Percentiles rank a stretch among this genome's conserved stretches.
Conservation (phyloP, 1,139 yeast species). For the Suhomyces ambrosiae region DNA sequence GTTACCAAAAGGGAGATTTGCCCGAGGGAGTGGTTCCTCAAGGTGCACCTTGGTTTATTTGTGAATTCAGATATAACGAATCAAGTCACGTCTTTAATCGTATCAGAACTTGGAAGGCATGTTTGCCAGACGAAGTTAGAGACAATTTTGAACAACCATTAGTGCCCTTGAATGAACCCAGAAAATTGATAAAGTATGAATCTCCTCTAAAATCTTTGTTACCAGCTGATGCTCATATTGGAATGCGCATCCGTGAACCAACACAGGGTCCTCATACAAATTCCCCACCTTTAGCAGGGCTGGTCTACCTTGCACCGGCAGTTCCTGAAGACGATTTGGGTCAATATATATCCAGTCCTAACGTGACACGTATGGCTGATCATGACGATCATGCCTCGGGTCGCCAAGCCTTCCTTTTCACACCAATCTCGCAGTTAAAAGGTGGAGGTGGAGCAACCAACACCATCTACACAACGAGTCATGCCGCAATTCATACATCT, state of each 20-base stretch:
- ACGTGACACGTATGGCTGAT: slow-evolving; percentile 56
- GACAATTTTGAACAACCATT: slow-evolving; percentile 84
- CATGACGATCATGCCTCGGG: slow-evolving; percentile 53
- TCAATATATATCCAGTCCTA: slow-evolving; percentile 59
- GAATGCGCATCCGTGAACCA: slow-evolving; percentile 82
- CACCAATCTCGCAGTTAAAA: slow-evolving; percentile 51
- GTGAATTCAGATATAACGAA: slow-evolving; percentile 94
- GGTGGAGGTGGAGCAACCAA: slow-evolving; percentile 36
- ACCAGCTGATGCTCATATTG: slow-evolving; percentile 69
- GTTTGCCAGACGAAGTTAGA: slow-evolving; percentile 95
- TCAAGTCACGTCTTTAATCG: slow-evolving; percentile 87
- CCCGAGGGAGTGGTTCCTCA: slow-evolving; percentile 62
- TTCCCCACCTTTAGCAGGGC: slow-evolving; percentile 93
- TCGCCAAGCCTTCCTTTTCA: slow-evolving; percentile 46
- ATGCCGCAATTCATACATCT: slow-evolving; percentile 15
- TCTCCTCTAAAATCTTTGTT: slow-evolving; percentile 82
- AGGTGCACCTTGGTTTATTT: slow-evolving; percentile 85
- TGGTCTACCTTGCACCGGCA: slow-evolving; percentile 76
- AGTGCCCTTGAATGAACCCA: slow-evolving; percentile 49
- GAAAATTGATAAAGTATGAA: slow-evolving; percentile 72
- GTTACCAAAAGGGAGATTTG: slow-evolving; percentile 94
- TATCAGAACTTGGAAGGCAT: slow-evolving; percentile 97
- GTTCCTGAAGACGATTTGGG: slow-evolving; percentile 79
- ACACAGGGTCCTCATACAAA: slow-evolving; percentile 68
- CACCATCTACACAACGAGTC: slow-evolving; percentile 27